phyloP scores from a whole-genome alignment of 129 eudicot genomes.

The Escallonia herrerae region DNA sequence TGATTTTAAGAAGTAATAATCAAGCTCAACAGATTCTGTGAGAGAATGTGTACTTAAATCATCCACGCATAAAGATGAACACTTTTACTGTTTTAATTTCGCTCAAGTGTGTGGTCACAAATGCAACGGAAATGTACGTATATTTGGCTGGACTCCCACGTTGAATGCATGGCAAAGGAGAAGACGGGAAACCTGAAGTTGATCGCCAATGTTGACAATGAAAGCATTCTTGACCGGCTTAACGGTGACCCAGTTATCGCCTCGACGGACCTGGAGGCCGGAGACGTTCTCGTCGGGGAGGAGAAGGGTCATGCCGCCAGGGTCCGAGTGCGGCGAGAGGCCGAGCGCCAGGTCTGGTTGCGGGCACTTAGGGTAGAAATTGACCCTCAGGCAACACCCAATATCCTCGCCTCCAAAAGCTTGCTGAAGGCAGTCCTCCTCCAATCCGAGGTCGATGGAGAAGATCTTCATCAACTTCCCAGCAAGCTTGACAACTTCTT shows the following conservation, averaged over 20 bases:
- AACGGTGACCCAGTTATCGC: conserved; percentile 51
- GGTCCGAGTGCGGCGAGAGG: conserved; percentile 68
- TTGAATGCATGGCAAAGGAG: not conserved
- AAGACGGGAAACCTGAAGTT: conserved; percentile 45
- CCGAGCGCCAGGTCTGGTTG: conserved; percentile 71
- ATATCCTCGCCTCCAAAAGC: conserved; percentile 53
- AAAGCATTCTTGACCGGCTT: conserved; percentile 55
- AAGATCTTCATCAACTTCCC: conserved; percentile 42
- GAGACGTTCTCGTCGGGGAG: conserved; percentile 44
- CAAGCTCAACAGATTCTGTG: no score
- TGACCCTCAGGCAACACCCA: conserved; percentile 51
- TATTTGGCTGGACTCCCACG: no score
- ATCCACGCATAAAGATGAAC: no score
- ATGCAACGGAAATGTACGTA: no score
- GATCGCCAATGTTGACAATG: conserved; percentile 69
- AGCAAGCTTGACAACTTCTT: conserved; percentile 35
- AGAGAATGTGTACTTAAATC: no score
- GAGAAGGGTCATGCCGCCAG: conserved; percentile 62
- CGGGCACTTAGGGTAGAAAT: conserved; percentile 76
- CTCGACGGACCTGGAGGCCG: conserved; percentile 65
- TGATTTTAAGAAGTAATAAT: no score
- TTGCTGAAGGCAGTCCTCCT: conserved; percentile 34
- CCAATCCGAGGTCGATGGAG: conserved; percentile 51
- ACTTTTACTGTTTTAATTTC: no score
- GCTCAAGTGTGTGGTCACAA: no score